Conservation (phyloP, 2,329 filamentous ascomycete genomes). For the Diplodia sapinea region DNA sequence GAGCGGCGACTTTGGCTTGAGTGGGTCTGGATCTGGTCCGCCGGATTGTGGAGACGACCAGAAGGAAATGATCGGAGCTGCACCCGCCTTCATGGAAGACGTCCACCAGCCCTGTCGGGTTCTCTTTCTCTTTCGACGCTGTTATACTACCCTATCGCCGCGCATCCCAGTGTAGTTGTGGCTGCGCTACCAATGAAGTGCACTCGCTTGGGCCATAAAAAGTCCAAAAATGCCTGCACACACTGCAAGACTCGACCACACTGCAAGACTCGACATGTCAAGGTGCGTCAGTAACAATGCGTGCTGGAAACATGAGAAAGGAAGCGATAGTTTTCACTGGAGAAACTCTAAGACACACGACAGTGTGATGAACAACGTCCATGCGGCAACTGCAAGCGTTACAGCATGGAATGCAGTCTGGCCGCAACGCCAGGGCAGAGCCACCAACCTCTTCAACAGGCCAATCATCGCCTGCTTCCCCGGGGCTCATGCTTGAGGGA, state of each 20-base stretch:
- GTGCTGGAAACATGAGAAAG: too few relatives aligned
- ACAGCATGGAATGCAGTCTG: constrained; percentile 1
- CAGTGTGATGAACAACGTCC: constrained; percentile 21
- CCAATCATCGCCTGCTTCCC: too few relatives aligned
- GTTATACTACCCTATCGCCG: too few relatives aligned
- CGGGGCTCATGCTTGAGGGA: too few relatives aligned
- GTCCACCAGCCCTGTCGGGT: background rate
- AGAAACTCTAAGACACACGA: background rate
- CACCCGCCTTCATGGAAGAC: background rate
- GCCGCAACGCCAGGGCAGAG: background rate
- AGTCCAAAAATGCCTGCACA: constrained; percentile 44
- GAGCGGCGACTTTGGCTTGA: background rate
- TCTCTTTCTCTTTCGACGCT: background rate
- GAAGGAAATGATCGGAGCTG: background rate
- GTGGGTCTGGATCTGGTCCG: background rate
- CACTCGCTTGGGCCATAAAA: constrained; percentile 39
- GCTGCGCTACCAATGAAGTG: background rate
- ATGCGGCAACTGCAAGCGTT: constrained; percentile 1
- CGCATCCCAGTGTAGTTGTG: background rate
- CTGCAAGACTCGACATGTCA: constrained; percentile 48
- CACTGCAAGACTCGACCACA: constrained; percentile 47
- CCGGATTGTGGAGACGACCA: background rate
- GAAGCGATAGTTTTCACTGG: too few relatives aligned
- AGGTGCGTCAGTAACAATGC: constrained; percentile 36
- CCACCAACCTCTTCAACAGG: background rate